Percentiles rank a stretch among this genome's conserved stretches.
These are phyloP conservation scores for Monilinia vaccinii-corymbosi DNA, from an alignment of 2,329 filamentous ascomycete species.

Conservation along the genomic window DNA sequence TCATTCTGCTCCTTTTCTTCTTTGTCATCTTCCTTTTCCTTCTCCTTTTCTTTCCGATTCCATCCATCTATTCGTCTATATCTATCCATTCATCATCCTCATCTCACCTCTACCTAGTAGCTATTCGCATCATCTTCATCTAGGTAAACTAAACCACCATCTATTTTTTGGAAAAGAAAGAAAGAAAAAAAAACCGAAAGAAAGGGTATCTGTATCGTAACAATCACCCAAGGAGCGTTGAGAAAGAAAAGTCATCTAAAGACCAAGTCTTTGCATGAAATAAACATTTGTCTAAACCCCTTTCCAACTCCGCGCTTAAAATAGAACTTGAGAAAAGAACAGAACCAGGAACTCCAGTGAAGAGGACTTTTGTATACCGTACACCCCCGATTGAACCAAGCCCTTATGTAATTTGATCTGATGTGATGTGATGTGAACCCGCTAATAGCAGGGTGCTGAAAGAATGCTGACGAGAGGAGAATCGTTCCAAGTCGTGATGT, in stretches of 20 bases:
- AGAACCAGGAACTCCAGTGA: neutral
- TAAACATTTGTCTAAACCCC: neutral
- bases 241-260: neutral
- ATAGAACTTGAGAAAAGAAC: neutral
- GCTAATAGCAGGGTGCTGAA: neutral
- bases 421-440: neutral
- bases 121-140: neutral
- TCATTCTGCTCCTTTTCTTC: no score
- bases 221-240: neutral
- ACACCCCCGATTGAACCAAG: neutral
- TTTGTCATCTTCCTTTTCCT: no score
- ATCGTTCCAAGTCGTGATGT: neutral
- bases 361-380: neutral
- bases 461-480: neutral
- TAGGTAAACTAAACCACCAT: no score
- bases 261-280: neutral
- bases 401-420: neutral
- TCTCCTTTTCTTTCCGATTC: no score
- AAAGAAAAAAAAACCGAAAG: neutral
- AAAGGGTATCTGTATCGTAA: neutral
- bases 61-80: no score
- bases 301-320: neutral
- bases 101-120: neutral
- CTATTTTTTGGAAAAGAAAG: no score
- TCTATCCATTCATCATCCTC: neutral